Percentiles rank a stretch among this genome's conserved stretches.
These are phyloP conservation scores for Nitzschia putrida DNA, from an alignment of 108 stramenopile genomes.

Conservation along the genomic window DNA sequence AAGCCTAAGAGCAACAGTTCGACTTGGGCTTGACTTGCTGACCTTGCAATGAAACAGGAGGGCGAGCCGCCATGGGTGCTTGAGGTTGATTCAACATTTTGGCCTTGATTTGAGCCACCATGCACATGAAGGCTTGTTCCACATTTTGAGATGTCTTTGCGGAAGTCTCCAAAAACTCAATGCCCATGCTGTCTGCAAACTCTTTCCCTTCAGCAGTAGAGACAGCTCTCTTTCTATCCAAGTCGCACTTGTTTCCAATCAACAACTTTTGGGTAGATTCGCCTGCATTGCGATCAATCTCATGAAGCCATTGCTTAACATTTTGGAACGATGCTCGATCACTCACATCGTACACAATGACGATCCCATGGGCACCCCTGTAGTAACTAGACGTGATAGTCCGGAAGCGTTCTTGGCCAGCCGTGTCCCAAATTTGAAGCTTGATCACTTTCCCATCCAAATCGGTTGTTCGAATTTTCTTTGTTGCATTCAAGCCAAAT, in stretches of 20 bases:
- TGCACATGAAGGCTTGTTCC: conserved; percentile 69
- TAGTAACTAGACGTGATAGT: conserved; percentile 89
- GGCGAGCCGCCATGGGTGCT: background rate
- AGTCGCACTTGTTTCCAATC: conserved; percentile 87
- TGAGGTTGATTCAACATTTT: conserved; percentile 21
- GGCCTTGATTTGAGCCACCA: conserved; percentile 65
- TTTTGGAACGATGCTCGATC: conserved; percentile 76
- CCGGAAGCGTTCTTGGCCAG: conserved; percentile 90
- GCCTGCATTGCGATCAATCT: conserved; percentile 79
- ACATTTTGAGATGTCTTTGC: conserved; percentile 85
- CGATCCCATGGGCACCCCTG: conserved; percentile 88
- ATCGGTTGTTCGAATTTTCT: conserved; percentile 94
- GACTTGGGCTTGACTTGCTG: conserved; percentile 5
- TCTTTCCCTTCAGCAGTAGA: conserved; percentile 64
- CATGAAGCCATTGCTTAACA: conserved; percentile 70
- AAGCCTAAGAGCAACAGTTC: background rate
- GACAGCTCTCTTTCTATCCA: conserved; percentile 70
- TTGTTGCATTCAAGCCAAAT: background rate
- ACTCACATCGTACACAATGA: conserved; percentile 88
- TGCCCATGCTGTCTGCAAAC: conserved; percentile 81
- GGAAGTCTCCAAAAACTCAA: conserved; percentile 82
- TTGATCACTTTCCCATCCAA: conserved; percentile 92
- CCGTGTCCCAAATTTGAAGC: conserved; percentile 93
- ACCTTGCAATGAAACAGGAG: conserved; percentile 14
- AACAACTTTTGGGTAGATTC: conserved; percentile 80